Evolutionary conservation across 2,329 filamentous ascomycete genomes (phyloP).

Genomic region (Diaporthe vexans): DNA sequence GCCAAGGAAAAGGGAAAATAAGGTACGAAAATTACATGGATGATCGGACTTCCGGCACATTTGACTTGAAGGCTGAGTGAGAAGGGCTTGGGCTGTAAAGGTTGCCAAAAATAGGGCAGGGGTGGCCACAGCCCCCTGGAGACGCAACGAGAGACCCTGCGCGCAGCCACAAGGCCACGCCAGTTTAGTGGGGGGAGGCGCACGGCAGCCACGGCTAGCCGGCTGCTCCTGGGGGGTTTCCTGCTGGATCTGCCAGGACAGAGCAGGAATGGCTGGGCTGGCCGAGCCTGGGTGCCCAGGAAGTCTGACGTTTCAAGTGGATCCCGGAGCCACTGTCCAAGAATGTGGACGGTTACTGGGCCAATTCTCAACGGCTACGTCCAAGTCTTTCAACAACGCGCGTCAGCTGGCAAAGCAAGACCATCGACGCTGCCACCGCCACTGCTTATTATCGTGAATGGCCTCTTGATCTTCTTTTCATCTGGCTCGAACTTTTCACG

Average conservation of each 20-base stretch:
- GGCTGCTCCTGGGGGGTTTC: slow-evolving; percentile 15
- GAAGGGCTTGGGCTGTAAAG: neutral
- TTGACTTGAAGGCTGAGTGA: neutral
- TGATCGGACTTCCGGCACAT: neutral
- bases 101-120: slow-evolving; percentile 8
- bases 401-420: slow-evolving; percentile 31
- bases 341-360: slow-evolving; percentile 23
- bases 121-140: slow-evolving; percentile 15
- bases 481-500: neutral
- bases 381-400: neutral
- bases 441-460: slow-evolving; percentile 4
- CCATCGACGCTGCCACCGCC: slow-evolving; percentile 1
- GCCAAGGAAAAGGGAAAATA: neutral
- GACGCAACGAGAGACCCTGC: slow-evolving; percentile 11
- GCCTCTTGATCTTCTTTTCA: neutral
- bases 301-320: slow-evolving; percentile 30
- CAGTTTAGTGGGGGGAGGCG: neutral
- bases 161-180: slow-evolving; percentile 24
- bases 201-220: neutral
- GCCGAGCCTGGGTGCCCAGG: slow-evolving; percentile 1
- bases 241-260: neutral
- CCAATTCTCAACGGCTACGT: slow-evolving; percentile 18
- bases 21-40: neutral
- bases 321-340: slow-evolving; percentile 5
- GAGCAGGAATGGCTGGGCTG: slow-evolving; percentile 17